phyloP scores from a whole-genome alignment of 331 rosid species.

The Saraca asoca region DNA sequence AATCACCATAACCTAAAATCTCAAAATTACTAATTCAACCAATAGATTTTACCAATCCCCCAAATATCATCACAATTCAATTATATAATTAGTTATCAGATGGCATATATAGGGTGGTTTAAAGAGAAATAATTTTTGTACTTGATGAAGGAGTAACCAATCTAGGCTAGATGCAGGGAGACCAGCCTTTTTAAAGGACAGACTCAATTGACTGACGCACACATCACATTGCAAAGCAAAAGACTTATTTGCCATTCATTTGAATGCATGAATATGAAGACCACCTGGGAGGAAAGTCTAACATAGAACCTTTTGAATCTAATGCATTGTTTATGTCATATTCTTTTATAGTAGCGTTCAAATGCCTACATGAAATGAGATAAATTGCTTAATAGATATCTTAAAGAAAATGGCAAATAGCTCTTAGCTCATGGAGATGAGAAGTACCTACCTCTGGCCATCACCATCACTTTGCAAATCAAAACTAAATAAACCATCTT shows the following conservation, averaged over 20 bases:
- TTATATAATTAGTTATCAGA: too few species aligned
- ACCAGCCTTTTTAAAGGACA: constrained; percentile 79
- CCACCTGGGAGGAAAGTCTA: constrained; percentile 68
- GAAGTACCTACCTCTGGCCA: constrained; percentile 68
- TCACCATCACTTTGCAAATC: constrained; percentile 91
- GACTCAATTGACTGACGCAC: constrained; percentile 88
- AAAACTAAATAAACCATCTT: constrained; percentile 82
- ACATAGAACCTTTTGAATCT: constrained; percentile 72
- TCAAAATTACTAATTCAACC: constrained; percentile 16
- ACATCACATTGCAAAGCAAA: constrained; percentile 89
- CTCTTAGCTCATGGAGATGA: constrained; percentile 15
- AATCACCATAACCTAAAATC: constrained; percentile 7
- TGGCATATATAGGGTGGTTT: too few species aligned
- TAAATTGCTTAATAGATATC: constrained; percentile 24
- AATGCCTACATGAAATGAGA: constrained; percentile 62
- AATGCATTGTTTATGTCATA: constrained; percentile 48
- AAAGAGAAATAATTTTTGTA: too few species aligned
- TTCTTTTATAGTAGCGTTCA: constrained; percentile 60
- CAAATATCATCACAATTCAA: not conserved
- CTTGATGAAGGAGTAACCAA: constrained; percentile 99
- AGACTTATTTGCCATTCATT: constrained; percentile 91
- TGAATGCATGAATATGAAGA: constrained; percentile 79
- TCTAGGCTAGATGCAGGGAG: constrained; percentile 77
- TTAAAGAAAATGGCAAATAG: constrained; percentile 20
- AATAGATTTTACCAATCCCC: constrained; percentile 20